These are phyloP conservation scores for Saccharomycopsis sp. DNA, from an alignment of 805 yeast genomes.

Conservation along the genomic window DNA sequence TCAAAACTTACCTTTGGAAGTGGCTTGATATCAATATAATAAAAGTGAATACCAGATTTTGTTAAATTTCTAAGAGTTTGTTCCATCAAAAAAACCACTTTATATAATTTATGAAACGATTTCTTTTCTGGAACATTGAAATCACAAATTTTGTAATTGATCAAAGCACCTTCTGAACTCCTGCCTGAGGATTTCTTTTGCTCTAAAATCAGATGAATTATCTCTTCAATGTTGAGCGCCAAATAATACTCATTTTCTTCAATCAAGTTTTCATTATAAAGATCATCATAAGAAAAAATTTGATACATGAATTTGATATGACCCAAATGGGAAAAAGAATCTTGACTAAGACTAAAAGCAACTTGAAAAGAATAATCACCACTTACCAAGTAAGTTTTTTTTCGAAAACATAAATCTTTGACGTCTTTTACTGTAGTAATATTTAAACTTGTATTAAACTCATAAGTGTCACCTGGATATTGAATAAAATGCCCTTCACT, in stretches of 20 bases:
- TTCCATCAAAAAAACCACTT: constrained; percentile 38
- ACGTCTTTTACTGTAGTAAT: constrained; percentile 8
- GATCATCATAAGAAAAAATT: constrained; percentile 21
- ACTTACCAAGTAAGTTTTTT: constrained; percentile 9
- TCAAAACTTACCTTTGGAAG: too few relatives aligned
- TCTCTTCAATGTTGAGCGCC: constrained; percentile 45
- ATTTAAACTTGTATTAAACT: constrained; percentile 4
- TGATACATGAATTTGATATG: constrained; percentile 43
- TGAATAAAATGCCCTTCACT: constrained; percentile 31
- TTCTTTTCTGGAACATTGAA: too few relatives aligned
- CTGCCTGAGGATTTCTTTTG: constrained; percentile 32
- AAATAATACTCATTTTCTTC: constrained; percentile 28
- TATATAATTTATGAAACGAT: too few relatives aligned
- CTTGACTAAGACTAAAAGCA: constrained; percentile 11
- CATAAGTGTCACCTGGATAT: constrained; percentile 12
- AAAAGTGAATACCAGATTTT: constrained; percentile 42
- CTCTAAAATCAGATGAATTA: too few relatives aligned
- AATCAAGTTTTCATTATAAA: too few relatives aligned
- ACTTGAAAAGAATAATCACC: constrained; percentile 21
- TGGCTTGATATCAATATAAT: constrained; percentile 29
- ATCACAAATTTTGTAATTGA: too few relatives aligned
- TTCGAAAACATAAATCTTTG: constrained; percentile 12
- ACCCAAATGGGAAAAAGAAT: constrained; percentile 31
- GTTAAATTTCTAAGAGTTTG: constrained; percentile 44
- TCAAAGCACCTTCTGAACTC: not conserved